A percentile compares a stretch with the other conserved stretches of the same genome.
Conservation (phyloP, 2,329 filamentous ascomycete species). For the Epichloe scottii region DNA sequence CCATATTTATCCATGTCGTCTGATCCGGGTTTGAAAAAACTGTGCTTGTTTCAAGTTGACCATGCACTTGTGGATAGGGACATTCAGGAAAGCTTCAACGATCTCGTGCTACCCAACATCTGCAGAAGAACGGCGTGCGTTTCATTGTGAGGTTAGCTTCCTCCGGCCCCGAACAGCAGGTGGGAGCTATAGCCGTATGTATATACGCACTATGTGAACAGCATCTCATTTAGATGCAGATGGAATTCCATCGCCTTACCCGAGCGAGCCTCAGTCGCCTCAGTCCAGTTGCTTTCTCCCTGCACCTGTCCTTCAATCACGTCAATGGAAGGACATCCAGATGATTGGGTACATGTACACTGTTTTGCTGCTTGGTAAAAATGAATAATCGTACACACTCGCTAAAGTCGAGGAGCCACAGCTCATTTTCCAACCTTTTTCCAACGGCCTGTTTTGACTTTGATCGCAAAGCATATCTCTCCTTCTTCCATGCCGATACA, state of each 20-base stretch:
- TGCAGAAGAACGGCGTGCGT: background rate
- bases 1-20: background rate
- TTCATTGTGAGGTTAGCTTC: no score
- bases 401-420: background rate
- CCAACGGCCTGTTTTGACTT: slow-evolving; percentile 18
- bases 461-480: slow-evolving; percentile 27
- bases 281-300: no score
- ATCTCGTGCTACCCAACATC: background rate
- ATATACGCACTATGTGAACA: no score
- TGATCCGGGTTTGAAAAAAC: background rate
- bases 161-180: no score
- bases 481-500: slow-evolving; percentile 43
- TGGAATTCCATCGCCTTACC: no score
- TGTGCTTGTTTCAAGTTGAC: background rate
- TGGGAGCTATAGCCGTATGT: no score
- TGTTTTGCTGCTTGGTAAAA: background rate
- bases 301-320: no score
- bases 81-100: background rate
- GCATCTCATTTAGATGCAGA: no score
- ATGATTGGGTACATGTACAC: background rate
- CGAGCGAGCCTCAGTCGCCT: no score
- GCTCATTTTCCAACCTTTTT: slow-evolving; percentile 13
- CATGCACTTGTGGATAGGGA: background rate
- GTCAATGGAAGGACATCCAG: no score
- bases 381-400: slow-evolving; percentile 20